phyloP scores from a whole-genome alignment of 2,329 filamentous ascomycete species.

The Didymella sp. region DNA sequence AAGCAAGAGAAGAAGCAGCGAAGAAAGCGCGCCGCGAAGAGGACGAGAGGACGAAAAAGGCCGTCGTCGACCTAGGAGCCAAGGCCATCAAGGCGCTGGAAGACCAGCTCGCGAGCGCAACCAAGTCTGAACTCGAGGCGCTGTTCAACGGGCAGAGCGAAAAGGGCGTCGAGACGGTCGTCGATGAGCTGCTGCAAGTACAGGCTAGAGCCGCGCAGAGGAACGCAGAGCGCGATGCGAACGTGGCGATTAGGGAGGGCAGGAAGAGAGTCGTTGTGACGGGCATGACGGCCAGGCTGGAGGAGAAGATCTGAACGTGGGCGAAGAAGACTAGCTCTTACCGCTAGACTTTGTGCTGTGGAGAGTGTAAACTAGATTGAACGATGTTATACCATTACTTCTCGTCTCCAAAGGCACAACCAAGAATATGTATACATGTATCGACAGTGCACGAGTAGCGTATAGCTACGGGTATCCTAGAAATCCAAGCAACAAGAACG shows the following conservation, averaged over 20 bases:
- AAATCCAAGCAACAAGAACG: conserved; percentile 3
- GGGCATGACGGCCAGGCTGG: conserved; percentile 45
- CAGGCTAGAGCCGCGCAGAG: conserved; percentile 42
- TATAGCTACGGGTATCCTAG: conserved; percentile 17
- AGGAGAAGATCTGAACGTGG: conserved; percentile 45
- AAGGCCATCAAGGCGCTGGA: conserved; percentile 52
- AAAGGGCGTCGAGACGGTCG: conserved; percentile 36
- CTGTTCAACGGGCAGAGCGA: conserved; percentile 33
- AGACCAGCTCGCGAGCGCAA: conserved; percentile 49
- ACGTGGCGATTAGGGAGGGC: conserved; percentile 25
- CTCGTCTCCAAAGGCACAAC: too few relatives aligned
- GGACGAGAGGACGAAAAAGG: conserved; percentile 33
- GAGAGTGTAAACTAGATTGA: too few relatives aligned
- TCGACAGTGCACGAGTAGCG: conserved; percentile 2
- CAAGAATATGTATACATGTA: background rate
- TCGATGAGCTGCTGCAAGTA: conserved; percentile 44
- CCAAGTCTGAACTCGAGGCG: conserved; percentile 43
- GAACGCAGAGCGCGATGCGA: conserved; percentile 33
- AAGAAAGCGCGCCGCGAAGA: conserved; percentile 45
- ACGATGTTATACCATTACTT: too few relatives aligned
- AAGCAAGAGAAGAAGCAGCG: conserved; percentile 40
- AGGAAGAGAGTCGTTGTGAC: conserved; percentile 27
- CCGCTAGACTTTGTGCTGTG: too few relatives aligned
- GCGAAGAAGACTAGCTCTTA: too few relatives aligned
- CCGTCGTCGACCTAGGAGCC: conserved; percentile 40